phyloP scores from a whole-genome alignment of 1,284 basidiomycete species.

The Cryptococcus deneoformans region DNA sequence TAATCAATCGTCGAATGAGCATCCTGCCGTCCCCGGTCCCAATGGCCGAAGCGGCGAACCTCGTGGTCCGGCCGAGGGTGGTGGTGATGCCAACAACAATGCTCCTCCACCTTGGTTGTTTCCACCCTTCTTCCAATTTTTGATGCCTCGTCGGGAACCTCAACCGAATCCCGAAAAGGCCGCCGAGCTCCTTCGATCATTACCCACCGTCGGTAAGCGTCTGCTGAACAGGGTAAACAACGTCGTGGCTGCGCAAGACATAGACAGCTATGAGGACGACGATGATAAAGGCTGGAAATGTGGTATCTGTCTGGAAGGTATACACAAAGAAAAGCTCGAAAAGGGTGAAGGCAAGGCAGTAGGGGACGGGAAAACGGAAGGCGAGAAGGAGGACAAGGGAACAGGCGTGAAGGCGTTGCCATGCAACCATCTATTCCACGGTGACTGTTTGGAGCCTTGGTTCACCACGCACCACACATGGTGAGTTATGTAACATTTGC shows the following conservation, averaged over 20 bases:
- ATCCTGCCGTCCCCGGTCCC: background rate
- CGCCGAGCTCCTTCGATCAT: conserved; percentile 37
- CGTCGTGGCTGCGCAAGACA: conserved; percentile 36
- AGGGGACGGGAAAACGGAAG: conserved; percentile 3
- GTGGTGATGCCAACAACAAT: background rate
- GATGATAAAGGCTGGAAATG: conserved; percentile 41
- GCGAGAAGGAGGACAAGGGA: conserved; percentile 23
- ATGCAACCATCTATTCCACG: conserved; percentile 49
- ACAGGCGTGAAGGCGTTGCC: conserved; percentile 44
- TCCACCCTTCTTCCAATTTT: conserved; percentile 13
- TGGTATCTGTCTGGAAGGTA: conserved; percentile 41
- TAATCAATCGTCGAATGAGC: background rate
- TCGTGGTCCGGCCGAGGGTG: background rate
- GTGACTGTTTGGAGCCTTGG: conserved; percentile 45
- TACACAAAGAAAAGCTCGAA: conserved; percentile 3
- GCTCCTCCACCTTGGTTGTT: conserved; percentile 12
- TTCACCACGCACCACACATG: conserved; percentile 45
- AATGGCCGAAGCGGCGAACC: background rate
- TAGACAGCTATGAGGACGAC: conserved; percentile 18
- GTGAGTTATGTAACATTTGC: conserved; percentile 23
- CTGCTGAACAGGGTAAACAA: conserved; percentile 36
- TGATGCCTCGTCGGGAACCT: conserved; percentile 9
- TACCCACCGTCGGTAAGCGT: conserved; percentile 28
- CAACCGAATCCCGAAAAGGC: conserved; percentile 39
- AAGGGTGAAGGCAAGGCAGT: conserved; percentile 6